A percentile compares a stretch with the other conserved stretches of the same genome.
Evolutionary conservation across 2,329 filamentous ascomycete species (phyloP).

Genomic region (Phialophora verrucosa): DNA sequence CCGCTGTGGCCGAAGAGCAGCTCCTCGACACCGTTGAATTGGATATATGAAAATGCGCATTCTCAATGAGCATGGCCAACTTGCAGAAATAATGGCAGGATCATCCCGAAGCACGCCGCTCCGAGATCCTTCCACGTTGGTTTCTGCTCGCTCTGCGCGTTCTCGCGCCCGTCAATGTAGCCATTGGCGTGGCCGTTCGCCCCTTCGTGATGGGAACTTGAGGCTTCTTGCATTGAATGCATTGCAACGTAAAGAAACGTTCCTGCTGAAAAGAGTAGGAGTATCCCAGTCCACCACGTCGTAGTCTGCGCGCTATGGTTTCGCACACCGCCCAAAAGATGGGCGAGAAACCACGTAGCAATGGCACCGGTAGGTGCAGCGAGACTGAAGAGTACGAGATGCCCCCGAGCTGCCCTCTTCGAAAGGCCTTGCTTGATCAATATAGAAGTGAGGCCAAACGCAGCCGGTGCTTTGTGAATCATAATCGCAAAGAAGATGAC

Average conservation of each 20-base stretch:
- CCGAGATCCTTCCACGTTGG: slow-evolving; percentile 53
- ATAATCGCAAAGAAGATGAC: slow-evolving; percentile 97
- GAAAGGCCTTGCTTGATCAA: slow-evolving; percentile 88
- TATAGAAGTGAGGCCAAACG: slow-evolving; percentile 90
- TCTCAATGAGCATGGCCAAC: slow-evolving; percentile 54
- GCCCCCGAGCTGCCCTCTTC: slow-evolving; percentile 80
- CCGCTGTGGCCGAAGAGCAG: not conserved
- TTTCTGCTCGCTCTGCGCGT: slow-evolving; percentile 42
- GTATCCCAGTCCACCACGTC: slow-evolving; percentile 88
- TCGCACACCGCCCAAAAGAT: slow-evolving; percentile 64
- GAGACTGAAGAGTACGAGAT: slow-evolving; percentile 88
- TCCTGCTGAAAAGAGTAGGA: slow-evolving; percentile 92
- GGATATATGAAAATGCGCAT: not conserved
- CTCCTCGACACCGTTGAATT: not conserved
- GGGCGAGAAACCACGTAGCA: slow-evolving; percentile 79
- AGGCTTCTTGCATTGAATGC: slow-evolving; percentile 88
- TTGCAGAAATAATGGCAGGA: slow-evolving; percentile 54
- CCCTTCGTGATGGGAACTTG: slow-evolving; percentile 47
- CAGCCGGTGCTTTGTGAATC: slow-evolving; percentile 95
- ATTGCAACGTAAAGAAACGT: slow-evolving; percentile 99
- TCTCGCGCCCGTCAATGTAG: slow-evolving; percentile 48
- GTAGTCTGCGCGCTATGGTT: slow-evolving; percentile 65
- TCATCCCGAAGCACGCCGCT: slow-evolving; percentile 56
- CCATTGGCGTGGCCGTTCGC: slow-evolving; percentile 50
- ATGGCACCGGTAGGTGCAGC: slow-evolving; percentile 87